Evolutionary conservation across 805 yeast genomes (phyloP), one percentile per base, ranked within the genome.

Genomic region (Candida saitoana): DNA sequence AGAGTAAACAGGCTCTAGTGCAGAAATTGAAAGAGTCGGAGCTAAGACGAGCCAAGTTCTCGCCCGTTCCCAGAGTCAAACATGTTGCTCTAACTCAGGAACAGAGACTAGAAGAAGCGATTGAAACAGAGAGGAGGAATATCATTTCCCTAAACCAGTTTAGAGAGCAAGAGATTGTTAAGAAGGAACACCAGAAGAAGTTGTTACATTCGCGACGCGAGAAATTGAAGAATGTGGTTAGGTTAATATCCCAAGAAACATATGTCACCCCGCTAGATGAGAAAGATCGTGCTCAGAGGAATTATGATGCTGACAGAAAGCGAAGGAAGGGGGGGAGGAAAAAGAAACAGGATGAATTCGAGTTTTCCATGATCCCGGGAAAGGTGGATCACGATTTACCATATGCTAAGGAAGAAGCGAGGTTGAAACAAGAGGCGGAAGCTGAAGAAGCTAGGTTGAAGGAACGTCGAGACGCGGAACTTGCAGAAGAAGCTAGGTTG

Each of bases 61-160:
- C 72, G 36, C 79, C 74, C 37, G 52, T 71, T 35, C 79, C 74
- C 37, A 66, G 71, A 4, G 59, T 63, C 1, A 62, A 71, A 44
- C 65, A 70, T 38, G 60, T 60, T 14, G 79, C 79, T 65, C 65
- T 80, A 54, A 84, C 93, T 0, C 84, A 84, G 51, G 88, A 79
- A 44, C 87, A 85, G 55, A 67, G 83, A 32, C 61, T 85, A 35
- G 82, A 75, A n/a, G 93, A 88, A 58, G 98, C 99, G 1, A 68
- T 81, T 36, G 84, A 82, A 51, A 93, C 97, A 0, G 99, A 93
- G 62, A 73, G 76, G 56, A 74, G 76, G 34, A 93, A 93, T 59
- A 66, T 80, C 2, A 68, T 78, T 19, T 84, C 96, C 2, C 67
- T 93, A 49, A 80, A 84, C 47, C 71, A 76, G 52, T 93, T 86